Evolutionary conservation across 1,139 yeast genomes (phyloP), one percentile per base, ranked within the genome.

Genomic region (Protomyces macrosporus): DNA sequence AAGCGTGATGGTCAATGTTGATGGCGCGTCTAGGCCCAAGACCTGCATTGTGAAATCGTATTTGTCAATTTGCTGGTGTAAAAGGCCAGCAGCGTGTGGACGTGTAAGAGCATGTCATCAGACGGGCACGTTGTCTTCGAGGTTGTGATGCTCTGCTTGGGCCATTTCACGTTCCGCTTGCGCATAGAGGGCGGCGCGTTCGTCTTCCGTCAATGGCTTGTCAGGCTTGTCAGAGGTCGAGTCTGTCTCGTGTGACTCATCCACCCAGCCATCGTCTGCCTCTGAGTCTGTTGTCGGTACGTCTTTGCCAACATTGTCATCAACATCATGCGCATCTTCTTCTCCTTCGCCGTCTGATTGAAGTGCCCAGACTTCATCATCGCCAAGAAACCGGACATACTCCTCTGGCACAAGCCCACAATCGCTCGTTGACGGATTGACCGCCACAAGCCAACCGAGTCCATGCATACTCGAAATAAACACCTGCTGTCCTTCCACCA

Each of bases 391-490:
- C 68, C 87, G 87, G 53, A 93, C 97, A 71, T 90, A 93, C 71
- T 89, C 97, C 72, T 91, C 97, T 0, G 99, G 99, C 5, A 93
- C 96, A 61, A 93, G 81, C 1, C 99, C 99, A 36, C 95, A 88
- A 69, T 86, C 88, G 0, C 69, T 71, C 3, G 87, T 81, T 40
- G 75, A 80, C 0, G 90, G 87, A 71, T 88, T 91, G 70, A 86
- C 89, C 0, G 98, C 98, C 58, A 93, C 98, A 4, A 95, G 80
- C 99, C 98, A 93, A 5, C 99, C 99, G 73, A 93, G 97, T 30
- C 98, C 98, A 73, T 93, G 97, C 67, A 96, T 82, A 74, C 91
- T 91, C 66, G 87, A 84, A 39, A 93, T 87, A 83, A 93, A 87
- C 3, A 95, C 84, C 23, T 84, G 75, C 75, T 93, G 98, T 48